Evolutionary conservation across 1,284 basidiomycete genomes (phyloP).

Genomic region (Lentinula novae-zelandiae): DNA sequence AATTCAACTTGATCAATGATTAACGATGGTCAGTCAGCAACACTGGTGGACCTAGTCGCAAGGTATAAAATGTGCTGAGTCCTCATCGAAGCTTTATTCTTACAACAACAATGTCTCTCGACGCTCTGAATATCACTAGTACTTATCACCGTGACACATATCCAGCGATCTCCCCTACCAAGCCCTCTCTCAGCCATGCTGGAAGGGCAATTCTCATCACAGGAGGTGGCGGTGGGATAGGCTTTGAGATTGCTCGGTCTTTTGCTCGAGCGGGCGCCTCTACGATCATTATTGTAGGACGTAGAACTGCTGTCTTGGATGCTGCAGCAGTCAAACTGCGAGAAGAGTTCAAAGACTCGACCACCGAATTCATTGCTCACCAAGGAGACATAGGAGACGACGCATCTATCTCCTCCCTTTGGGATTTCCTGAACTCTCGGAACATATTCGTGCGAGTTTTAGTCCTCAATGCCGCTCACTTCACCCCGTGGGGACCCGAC

Average conservation of each 20-base stretch:
- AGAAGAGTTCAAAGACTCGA: neutral
- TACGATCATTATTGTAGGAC: neutral
- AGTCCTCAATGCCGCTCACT: neutral
- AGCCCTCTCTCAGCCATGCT: too few species aligned
- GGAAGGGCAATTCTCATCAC: too few species aligned
- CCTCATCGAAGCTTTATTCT: too few species aligned
- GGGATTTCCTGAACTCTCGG: neutral
- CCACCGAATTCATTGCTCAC: too few species aligned
- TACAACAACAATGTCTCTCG: neutral
- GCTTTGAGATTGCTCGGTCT: neutral
- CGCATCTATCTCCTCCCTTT: neutral
- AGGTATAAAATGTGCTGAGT: too few species aligned
- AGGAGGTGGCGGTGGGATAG: too few species aligned
- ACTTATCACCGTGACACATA: neutral
- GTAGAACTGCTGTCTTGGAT: neutral
- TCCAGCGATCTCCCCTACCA: neutral
- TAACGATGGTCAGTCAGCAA: too few species aligned
- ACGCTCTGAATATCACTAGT: neutral
- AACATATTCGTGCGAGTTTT: neutral
- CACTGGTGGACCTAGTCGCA: too few species aligned
- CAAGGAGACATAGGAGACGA: neutral
- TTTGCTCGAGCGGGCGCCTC: neutral
- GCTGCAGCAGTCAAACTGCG: neutral
- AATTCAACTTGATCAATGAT: too few species aligned
- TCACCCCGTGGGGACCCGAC: neutral